A percentile compares a stretch with the other conserved stretches of the same genome.
Conservation (phyloP, 202 grass and related monocot species). For the Setaria italica region DNA sequence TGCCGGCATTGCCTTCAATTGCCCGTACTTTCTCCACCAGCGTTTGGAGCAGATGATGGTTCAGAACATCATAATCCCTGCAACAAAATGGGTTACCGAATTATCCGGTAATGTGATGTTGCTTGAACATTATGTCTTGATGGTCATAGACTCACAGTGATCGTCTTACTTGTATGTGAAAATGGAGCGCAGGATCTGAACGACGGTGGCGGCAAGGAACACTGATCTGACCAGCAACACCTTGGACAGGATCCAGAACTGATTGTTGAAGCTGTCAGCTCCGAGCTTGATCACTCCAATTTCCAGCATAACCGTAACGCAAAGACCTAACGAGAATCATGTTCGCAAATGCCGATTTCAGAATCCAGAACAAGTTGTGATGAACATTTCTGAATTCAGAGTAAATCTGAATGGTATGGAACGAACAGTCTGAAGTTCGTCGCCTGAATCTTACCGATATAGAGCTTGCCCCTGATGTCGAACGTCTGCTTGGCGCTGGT, state of each 20-base stretch:
- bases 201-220: slow-evolving; percentile 49
- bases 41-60: slow-evolving; percentile 69
- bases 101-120: neutral
- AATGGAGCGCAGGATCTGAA: slow-evolving; percentile 64
- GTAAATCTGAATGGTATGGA: neutral
- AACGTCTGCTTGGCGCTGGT: slow-evolving; percentile 80
- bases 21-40: slow-evolving; percentile 54
- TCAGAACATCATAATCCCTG: slow-evolving; percentile 64
- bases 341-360: neutral
- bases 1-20: slow-evolving; percentile 48
- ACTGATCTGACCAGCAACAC: slow-evolving; percentile 56
- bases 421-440: neutral
- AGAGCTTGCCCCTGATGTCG: slow-evolving; percentile 58
- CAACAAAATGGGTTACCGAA: slow-evolving; percentile 6
- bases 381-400: neutral
- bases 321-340: neutral
- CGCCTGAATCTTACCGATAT: slow-evolving; percentile 1
- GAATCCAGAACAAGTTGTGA: neutral
- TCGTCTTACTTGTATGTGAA: slow-evolving; percentile 66
- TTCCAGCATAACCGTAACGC: slow-evolving; percentile 35
- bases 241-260: slow-evolving; percentile 59
- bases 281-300: slow-evolving; percentile 51
- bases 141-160: neutral
- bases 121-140: neutral
- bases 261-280: slow-evolving; percentile 44